Evolutionary conservation across 257 asterid species (phyloP), one percentile per base, ranked within the genome.

Genomic region (Ilex aquifolium): DNA sequence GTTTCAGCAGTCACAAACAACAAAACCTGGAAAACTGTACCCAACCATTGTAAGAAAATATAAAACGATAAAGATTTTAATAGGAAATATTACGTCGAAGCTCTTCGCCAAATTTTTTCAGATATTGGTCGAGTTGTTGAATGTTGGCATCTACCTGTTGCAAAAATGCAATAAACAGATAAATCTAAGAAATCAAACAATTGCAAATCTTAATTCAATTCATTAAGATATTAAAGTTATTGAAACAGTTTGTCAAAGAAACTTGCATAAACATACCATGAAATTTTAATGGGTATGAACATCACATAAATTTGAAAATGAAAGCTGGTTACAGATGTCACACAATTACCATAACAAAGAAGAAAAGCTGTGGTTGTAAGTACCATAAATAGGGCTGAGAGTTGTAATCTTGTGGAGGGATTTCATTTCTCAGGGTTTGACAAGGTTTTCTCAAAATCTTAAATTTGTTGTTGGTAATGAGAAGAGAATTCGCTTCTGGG

Each of bases 121-220:
- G 59, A 68, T 85, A 87, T 69, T 84, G 97, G 78, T 93, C 99
- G 51, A 93, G 96, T 77, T 90, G 99, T 71, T 90, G 99, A 72
- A 93, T 80, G 69, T 89, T 96, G 63, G 93, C 68, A 74, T 92
- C 99, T 21, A 89, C 96, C 96, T 91, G 75, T 69, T 66, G 56
- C 50, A 59, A 62, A 59, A 8, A 16, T 62, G 31, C 40, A 65
- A 48, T 55, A 65, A 79, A 67, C 7, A 59, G 13, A 62, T 40
- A 49, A 49, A 4, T 36, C 42, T 36, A 36, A 36, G 42, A 36
- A 36, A 36, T 36, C 8, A 36, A 36, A 36, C 42, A 36, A 5
- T 36, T 36, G 5, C 42, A 2, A 36, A 36, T 4, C 8, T 36
- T 4, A 36, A 36, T 36, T 4, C 42, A 36, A 36, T 0, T 36